Evolutionary conservation across 306 rosid species (phyloP).

Genomic region (Cucumis melo): DNA sequence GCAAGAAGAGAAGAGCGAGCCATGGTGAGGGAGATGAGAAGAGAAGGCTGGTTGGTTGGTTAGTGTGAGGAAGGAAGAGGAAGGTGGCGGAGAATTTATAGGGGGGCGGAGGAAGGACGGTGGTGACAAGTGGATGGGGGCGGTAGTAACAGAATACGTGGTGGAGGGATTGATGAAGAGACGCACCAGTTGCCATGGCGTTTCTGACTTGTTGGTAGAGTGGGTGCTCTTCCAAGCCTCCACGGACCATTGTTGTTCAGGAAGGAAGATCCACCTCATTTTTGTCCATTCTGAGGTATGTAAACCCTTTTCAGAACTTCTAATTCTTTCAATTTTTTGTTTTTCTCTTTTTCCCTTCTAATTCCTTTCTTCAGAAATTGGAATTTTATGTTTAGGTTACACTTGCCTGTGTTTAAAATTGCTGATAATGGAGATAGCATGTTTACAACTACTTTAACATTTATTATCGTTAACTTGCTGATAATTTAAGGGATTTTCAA

Average conservation of each 20-base stretch:
- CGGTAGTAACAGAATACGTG: background rate
- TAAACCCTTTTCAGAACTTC: too few relatives aligned
- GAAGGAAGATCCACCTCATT: background rate
- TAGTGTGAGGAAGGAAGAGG: background rate
- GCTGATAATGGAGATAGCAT: constrained; percentile 16
- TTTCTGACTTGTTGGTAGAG: background rate
- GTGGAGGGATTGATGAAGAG: background rate
- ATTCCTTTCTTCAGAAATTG: background rate
- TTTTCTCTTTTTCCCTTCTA: too few relatives aligned
- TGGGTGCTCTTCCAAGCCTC: too few relatives aligned
- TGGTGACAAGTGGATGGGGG: background rate
- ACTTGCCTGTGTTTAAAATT: constrained; percentile 40
- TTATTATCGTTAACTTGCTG: background rate
- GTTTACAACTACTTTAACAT: constrained; percentile 41
- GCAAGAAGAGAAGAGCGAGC: constrained; percentile 6
- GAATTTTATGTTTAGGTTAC: background rate
- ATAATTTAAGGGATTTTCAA: background rate
- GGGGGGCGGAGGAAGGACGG: too few relatives aligned
- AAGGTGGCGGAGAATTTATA: background rate
- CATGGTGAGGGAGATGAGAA: background rate
- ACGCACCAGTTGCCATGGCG: constrained; percentile 4
- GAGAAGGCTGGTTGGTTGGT: background rate
- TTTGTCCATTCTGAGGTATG: background rate
- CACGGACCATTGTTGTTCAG: background rate
- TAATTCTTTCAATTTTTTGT: too few relatives aligned